phyloP scores from a whole-genome alignment of 192 early-diverging fungal genomes.

The Coemansia sp. region DNA sequence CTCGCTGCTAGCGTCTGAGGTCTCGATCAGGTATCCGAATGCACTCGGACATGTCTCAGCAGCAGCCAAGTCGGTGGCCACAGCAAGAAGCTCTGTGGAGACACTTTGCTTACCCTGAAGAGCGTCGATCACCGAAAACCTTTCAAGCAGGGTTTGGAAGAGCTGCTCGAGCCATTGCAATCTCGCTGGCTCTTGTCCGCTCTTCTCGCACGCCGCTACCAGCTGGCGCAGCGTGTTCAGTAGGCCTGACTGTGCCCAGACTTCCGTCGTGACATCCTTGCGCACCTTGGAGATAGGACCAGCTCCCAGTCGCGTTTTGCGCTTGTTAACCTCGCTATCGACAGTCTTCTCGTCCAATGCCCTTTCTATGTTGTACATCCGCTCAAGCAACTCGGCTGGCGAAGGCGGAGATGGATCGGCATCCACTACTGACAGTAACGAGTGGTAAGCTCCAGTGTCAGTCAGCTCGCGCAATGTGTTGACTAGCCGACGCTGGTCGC shows the following conservation, averaged over 20 bases:
- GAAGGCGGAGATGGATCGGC: constrained; percentile 25
- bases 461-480: constrained; percentile 24
- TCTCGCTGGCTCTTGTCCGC: constrained; percentile 5
- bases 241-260: constrained; percentile 64
- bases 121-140: constrained; percentile 16
- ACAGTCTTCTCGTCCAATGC: constrained; percentile 56
- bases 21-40: constrained; percentile 44
- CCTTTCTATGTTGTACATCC: constrained; percentile 53
- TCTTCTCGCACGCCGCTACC: constrained; percentile 16
- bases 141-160: constrained; percentile 29
- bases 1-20: constrained; percentile 13
- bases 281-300: constrained; percentile 65
- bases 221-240: constrained; percentile 35
- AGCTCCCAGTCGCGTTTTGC: constrained; percentile 71
- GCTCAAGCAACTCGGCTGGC: constrained; percentile 34
- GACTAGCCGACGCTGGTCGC: constrained; percentile 47
- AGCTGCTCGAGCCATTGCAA: constrained; percentile 28
- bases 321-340: constrained; percentile 64
- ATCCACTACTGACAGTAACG: constrained; percentile 16
- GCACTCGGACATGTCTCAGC: constrained; percentile 25
- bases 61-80: constrained; percentile 30
- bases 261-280: constrained; percentile 67
- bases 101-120: constrained; percentile 7
- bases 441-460: constrained; percentile 11
- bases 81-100: constrained; percentile 23